phyloP scores from a whole-genome alignment of 352 stramenopile species.

The Pythium utonaiense region DNA sequence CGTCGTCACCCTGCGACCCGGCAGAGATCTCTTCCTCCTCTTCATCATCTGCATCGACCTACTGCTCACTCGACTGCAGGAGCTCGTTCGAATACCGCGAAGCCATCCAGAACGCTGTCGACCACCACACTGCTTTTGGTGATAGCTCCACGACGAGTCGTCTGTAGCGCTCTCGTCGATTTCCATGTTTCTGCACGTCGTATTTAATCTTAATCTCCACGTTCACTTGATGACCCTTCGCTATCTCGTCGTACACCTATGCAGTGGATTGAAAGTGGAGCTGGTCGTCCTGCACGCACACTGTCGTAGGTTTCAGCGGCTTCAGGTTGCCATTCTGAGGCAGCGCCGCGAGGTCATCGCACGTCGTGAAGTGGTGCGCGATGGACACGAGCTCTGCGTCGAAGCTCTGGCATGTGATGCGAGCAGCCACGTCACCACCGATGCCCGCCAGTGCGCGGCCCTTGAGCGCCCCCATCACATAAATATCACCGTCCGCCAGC shows the following conservation, averaged over 20 bases:
- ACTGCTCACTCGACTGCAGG: conserved; percentile 65
- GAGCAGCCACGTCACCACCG: conserved; percentile 60
- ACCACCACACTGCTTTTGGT: conserved; percentile 15
- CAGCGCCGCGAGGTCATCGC: conserved; percentile 51
- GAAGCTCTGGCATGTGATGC: conserved; percentile 76
- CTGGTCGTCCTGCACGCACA: conserved; percentile 54
- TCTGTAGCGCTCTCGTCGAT: neutral
- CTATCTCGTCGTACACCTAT: no score
- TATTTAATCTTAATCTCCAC: conserved; percentile 1
- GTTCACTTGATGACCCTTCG: neutral
- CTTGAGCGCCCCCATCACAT: conserved; percentile 78
- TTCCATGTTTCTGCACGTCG: neutral
- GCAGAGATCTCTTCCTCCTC: neutral
- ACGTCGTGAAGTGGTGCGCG: conserved; percentile 89
- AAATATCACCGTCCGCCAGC: conserved; percentile 82
- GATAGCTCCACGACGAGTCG: neutral
- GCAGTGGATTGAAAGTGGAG: conserved; percentile 55
- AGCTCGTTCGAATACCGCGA: conserved; percentile 52
- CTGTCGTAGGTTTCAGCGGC: conserved; percentile 47
- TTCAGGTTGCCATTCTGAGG: conserved; percentile 37
- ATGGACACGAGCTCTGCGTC: conserved; percentile 90
- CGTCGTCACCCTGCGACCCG: neutral
- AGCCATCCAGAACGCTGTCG: conserved; percentile 38
- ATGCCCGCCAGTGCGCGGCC: conserved; percentile 85
- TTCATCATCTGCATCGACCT: conserved; percentile 11